These are phyloP conservation scores for Diacronema lutheri DNA, from an alignment of 78 protist species.

Conservation along the genomic window DNA sequence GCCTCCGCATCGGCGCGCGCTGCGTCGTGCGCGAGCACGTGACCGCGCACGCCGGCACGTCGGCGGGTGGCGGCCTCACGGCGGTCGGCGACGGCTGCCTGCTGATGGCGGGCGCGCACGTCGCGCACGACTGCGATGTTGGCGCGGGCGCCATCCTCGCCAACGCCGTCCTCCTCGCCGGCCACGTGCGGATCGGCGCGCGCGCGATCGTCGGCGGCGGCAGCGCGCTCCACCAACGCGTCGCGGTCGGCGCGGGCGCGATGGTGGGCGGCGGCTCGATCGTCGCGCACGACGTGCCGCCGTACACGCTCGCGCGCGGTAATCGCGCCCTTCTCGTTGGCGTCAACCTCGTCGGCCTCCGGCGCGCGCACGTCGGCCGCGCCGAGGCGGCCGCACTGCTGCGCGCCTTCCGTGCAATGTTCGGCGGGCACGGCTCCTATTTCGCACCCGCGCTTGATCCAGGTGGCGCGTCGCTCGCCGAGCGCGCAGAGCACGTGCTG, in stretches of 20 bases:
- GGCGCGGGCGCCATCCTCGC: not conserved
- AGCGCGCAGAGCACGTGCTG: too few relatives aligned
- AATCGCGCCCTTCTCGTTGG: not conserved
- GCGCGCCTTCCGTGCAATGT: not conserved
- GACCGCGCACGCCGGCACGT: not conserved
- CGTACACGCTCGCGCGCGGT: not conserved
- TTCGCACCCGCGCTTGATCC: too few relatives aligned
- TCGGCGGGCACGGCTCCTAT: too few relatives aligned
- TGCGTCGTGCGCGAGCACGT: not conserved
- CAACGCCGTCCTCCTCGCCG: not conserved
- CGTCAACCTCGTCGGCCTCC: not conserved
- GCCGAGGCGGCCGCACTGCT: not conserved
- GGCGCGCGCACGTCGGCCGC: not conserved
- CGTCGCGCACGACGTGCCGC: not conserved
- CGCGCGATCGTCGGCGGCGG: not conserved
- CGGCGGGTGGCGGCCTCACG: not conserved
- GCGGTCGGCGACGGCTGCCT: not conserved
- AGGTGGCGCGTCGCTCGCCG: too few relatives aligned
- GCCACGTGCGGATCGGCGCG: not conserved
- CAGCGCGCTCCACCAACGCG: not conserved
- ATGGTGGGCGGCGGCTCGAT: not conserved
- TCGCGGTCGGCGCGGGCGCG: not conserved
- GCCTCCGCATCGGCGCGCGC: not conserved
- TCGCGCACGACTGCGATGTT: not conserved
- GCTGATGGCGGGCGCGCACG: not conserved